phyloP scores from a whole-genome alignment of 768 basidiomycete genomes.

The Heimioporus sp. region DNA sequence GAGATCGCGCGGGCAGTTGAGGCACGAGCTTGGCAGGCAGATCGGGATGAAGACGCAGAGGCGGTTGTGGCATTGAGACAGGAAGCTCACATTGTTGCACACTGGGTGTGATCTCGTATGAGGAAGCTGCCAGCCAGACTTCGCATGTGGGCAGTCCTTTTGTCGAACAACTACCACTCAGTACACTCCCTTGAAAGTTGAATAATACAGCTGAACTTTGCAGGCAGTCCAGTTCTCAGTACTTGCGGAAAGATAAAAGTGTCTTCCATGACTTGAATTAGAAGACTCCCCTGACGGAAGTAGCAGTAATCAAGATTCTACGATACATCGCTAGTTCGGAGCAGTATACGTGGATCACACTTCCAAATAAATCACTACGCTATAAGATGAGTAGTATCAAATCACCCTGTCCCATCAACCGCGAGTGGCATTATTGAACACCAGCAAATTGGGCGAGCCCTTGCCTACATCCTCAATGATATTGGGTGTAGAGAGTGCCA shows the following conservation, averaged over 20 bases:
- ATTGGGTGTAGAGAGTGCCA: conserved; percentile 54
- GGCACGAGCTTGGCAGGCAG: conserved; percentile 63
- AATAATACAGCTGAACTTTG: neutral
- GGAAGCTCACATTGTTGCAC: conserved; percentile 60
- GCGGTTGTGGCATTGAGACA: conserved; percentile 67
- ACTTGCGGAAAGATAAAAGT: no score
- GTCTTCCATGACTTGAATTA: no score
- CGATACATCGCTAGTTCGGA: no score
- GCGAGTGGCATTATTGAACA: conserved; percentile 76
- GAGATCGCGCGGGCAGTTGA: conserved; percentile 67
- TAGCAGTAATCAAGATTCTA: no score
- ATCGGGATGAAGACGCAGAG: conserved; percentile 67
- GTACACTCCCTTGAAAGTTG: neutral
- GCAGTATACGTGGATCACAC: neutral
- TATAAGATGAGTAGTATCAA: conserved; percentile 4
- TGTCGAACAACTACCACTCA: neutral
- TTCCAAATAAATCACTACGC: neutral
- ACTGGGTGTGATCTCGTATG: conserved; percentile 12
- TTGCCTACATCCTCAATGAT: conserved; percentile 39
- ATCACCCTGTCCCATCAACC: conserved; percentile 3
- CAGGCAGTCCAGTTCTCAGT: no score
- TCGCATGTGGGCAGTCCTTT: neutral
- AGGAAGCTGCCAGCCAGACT: conserved; percentile 11
- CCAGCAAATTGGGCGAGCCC: conserved; percentile 66
- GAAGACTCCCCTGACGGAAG: no score